phyloP scores from a whole-genome alignment of 164 flowering plant genomes.

The Dillenia turbinata region DNA sequence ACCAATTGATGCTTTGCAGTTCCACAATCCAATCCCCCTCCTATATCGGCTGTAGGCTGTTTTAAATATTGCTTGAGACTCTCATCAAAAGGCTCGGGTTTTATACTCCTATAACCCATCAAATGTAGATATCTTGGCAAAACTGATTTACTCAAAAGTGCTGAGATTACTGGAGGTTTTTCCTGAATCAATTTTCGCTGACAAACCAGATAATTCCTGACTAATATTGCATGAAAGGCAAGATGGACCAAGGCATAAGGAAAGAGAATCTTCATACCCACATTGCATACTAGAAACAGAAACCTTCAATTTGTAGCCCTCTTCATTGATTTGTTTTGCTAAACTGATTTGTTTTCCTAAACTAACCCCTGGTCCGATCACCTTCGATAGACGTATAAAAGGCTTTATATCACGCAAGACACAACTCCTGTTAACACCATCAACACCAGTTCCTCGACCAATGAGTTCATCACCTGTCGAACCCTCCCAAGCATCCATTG shows the following conservation, averaged over 20 bases:
- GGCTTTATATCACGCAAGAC: slow-evolving; percentile 16
- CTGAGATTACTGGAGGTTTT: slow-evolving; percentile 10
- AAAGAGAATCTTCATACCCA: slow-evolving; percentile 24
- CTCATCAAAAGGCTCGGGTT: slow-evolving; percentile 49
- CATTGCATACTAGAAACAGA: slow-evolving; percentile 8
- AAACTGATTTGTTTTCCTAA: slow-evolving; percentile 13
- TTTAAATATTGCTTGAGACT: slow-evolving; percentile 6
- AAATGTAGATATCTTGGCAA: slow-evolving; percentile 5
- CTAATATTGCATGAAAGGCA: slow-evolving; percentile 8
- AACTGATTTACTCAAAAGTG: slow-evolving; percentile 2
- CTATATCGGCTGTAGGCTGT: slow-evolving; percentile 4
- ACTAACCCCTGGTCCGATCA: slow-evolving; percentile 7
- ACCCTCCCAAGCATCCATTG: slow-evolving; percentile 66
- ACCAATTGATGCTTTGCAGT: slow-evolving; percentile 27
- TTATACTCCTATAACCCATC: slow-evolving; percentile 20
- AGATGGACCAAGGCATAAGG: slow-evolving; percentile 27
- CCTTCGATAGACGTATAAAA: slow-evolving; percentile 4
- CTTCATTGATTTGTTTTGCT: slow-evolving; percentile 13
- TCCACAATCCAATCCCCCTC: slow-evolving; percentile 7
- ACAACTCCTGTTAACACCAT: slow-evolving; percentile 2
- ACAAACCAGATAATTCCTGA: slow-evolving; percentile 5
- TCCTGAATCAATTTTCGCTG: slow-evolving; percentile 14
- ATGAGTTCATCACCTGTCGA: slow-evolving; percentile 17
- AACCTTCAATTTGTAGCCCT: slow-evolving; percentile 4
- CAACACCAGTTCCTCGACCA: slow-evolving; percentile 9